Evolutionary conservation across 2,329 filamentous ascomycete genomes (phyloP).

Genomic region (Neofusicoccum ribis): DNA sequence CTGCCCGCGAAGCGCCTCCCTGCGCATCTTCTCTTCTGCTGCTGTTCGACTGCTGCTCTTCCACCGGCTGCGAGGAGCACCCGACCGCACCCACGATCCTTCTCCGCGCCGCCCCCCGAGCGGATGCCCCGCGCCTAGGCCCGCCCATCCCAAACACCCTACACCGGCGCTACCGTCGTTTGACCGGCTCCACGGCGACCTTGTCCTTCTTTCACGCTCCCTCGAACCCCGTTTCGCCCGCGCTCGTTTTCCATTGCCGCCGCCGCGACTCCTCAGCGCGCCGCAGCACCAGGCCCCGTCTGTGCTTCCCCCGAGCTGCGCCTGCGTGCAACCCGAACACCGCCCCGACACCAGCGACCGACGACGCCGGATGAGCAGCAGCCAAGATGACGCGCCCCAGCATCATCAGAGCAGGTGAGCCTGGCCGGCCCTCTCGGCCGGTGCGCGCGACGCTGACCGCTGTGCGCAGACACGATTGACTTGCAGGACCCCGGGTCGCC

Average conservation of each 20-base stretch:
- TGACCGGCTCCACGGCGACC: not conserved
- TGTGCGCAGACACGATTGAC: constrained; percentile 79
- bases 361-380: constrained; percentile 8
- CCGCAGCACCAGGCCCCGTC: not conserved
- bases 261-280: not conserved
- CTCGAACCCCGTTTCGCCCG: not conserved
- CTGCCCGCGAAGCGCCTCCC: not conserved
- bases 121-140: constrained; percentile 9
- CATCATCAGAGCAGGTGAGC: constrained; percentile 57
- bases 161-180: not conserved
- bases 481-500: constrained; percentile 81
- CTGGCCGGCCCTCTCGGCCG: not conserved
- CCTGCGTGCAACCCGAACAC: constrained; percentile 11
- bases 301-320: constrained; percentile 6
- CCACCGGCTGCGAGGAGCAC: constrained; percentile 14
- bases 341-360: not conserved
- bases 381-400: constrained; percentile 54
- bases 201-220: constrained; percentile 6
- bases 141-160: not conserved
- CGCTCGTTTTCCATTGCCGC: not conserved
- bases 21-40: not conserved
- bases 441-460: constrained; percentile 28
- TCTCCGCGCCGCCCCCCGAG: not conserved
- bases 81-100: constrained; percentile 1
- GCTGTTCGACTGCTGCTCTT: not conserved